These are phyloP conservation scores for Toxoplasma gondii DNA, from an alignment of 169 alveolate species.

Conservation along the genomic window DNA sequence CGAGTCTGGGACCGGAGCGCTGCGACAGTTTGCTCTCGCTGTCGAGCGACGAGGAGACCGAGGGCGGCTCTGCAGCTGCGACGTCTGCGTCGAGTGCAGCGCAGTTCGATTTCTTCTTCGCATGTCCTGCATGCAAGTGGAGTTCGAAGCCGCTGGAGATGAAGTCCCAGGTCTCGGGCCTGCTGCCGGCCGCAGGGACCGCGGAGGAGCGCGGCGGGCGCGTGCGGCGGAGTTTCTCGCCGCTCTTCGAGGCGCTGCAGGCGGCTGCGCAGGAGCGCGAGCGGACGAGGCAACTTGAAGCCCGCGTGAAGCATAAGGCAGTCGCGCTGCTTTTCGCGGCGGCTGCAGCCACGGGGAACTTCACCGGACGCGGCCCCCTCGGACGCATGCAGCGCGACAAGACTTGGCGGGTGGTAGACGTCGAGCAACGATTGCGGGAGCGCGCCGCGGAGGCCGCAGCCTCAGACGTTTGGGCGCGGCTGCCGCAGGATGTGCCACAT, in stretches of 20 bases:
- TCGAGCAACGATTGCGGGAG: not conserved
- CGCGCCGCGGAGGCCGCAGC: not conserved
- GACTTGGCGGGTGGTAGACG: conserved; percentile 21
- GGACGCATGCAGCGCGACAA: conserved; percentile 12
- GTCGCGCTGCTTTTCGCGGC: conserved; percentile 63
- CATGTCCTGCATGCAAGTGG: conserved; percentile 58
- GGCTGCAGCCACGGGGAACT: conserved; percentile 26
- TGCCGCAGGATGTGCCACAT: not conserved
- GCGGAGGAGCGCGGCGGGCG: conserved; percentile 38
- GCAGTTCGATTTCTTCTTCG: conserved; percentile 5
- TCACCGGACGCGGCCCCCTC: not conserved
- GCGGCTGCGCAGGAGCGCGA: conserved; percentile 43
- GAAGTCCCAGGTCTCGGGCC: conserved; percentile 9
- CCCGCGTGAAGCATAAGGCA: conserved; percentile 50
- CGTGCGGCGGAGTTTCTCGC: not conserved
- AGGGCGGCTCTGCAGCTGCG: not conserved
- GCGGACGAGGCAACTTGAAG: conserved; percentile 60
- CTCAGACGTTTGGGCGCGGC: not conserved
- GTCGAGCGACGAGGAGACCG: conserved; percentile 34
- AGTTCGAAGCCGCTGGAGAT: conserved; percentile 41
- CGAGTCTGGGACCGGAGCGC: conserved; percentile 48
- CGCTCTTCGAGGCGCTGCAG: conserved; percentile 46
- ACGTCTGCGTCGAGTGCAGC: not conserved
- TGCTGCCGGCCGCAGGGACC: conserved; percentile 40
- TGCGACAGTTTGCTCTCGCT: conserved; percentile 65